These are phyloP conservation scores for Lactarius vividus DNA, from an alignment of 768 basidiomycete genomes.

Conservation along the genomic window DNA sequence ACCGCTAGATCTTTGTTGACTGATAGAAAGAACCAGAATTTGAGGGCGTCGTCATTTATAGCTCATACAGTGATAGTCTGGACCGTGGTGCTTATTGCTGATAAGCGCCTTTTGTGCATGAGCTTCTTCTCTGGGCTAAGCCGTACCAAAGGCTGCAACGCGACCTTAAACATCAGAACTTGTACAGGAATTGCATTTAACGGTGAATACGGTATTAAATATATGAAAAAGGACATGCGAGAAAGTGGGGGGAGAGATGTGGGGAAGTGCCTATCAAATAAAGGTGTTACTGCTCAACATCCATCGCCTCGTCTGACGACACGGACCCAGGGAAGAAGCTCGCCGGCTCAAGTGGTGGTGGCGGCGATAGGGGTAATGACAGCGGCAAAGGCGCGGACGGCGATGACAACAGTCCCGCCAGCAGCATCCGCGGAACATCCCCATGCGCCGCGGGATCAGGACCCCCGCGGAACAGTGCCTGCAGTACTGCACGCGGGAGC, in stretches of 20 bases:
- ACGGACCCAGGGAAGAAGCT: not conserved
- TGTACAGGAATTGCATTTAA: not conserved
- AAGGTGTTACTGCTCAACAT: constrained; percentile 11
- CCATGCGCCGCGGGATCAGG: not conserved
- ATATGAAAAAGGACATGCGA: not conserved
- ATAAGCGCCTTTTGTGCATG: not conserved
- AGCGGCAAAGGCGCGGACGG: not conserved
- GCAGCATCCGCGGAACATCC: not conserved
- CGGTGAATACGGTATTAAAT: not conserved
- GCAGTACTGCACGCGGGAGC: constrained; percentile 20
- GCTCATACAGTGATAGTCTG: too few species aligned
- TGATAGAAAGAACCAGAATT: not conserved
- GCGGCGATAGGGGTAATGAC: not conserved
- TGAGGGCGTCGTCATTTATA: not conserved
- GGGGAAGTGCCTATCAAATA: not conserved
- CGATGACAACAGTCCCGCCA: not conserved
- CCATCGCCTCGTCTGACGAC: constrained; percentile 21
- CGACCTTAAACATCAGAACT: not conserved
- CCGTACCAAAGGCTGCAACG: not conserved
- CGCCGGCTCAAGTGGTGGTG: not conserved
- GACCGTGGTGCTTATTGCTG: not conserved
- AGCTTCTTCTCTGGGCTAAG: not conserved
- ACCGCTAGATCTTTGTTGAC: not conserved
- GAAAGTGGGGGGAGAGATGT: not conserved
- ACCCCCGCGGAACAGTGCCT: constrained; percentile 10